phyloP scores from a whole-genome alignment of 192 early-diverging fungal genomes.

The Chytriomyces hyalinus region DNA sequence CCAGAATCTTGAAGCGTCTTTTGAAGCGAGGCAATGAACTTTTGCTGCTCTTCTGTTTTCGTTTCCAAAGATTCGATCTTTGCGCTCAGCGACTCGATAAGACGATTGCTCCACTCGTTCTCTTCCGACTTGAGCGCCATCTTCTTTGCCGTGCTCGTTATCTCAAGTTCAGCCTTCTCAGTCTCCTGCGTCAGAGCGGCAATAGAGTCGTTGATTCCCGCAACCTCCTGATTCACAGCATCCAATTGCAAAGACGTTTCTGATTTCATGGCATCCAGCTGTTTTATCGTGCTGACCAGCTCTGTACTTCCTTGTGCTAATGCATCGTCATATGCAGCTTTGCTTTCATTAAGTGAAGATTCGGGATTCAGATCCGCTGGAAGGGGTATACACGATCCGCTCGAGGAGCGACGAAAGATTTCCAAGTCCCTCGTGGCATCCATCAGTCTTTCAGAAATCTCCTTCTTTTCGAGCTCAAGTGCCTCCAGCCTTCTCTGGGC shows the following conservation, averaged over 20 bases:
- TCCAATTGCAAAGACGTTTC: neutral
- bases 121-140: constrained; percentile 9
- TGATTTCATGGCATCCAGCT: neutral
- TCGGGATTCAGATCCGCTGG: neutral
- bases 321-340: constrained; percentile 9
- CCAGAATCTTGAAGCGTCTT: neutral
- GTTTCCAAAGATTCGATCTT: neutral
- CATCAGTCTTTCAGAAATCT: neutral
- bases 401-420: neutral
- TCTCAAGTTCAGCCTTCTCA: neutral
- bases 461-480: constrained; percentile 3
- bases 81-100: neutral
- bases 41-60: neutral
- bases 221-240: neutral
- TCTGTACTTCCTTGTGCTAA: neutral
- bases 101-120: neutral
- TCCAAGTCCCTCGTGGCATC: constrained; percentile 1
- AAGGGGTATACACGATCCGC: neutral
- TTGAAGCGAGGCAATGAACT: neutral
- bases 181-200: neutral
- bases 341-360: neutral
- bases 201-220: constrained; percentile 2
- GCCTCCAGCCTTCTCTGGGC: neutral
- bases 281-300: neutral
- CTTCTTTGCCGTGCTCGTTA: neutral